Evolutionary conservation across 1,139 yeast genomes (phyloP), one percentile per base, ranked within the genome.

Genomic region (Taphrina betulina): DNA sequence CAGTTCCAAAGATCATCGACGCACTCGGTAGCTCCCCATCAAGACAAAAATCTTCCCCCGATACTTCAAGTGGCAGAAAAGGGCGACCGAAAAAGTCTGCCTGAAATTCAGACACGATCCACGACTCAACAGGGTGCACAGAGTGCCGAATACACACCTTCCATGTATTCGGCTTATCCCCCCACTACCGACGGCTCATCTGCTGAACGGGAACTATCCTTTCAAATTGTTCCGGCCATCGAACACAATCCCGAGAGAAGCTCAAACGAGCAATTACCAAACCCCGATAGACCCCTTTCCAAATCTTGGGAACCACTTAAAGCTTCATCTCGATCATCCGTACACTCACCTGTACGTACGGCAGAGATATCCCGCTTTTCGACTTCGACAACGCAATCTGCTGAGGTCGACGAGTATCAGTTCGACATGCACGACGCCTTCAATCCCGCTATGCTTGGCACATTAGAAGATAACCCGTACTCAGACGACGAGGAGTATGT

Each of bases 351-450:
- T 10, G 35, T 14, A 2, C 35, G 23, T 4, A 41, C 14, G 3
- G 23, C n/a, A 3, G 45, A 41, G 35, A 24, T 17, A 26, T 41
- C 45, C 3, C 19, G 45, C 3, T 41, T 41, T 17, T 41, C 45
- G 5, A 41, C 31, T 17, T 41, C 45, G 16, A 41, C 45, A 8
- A 28, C 19, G 2, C 45, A 41, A 16, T 20, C 29, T 14, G 5
- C 5, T 10, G 45, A 26, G n/a, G n/a, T n/a, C n/a, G n/a, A n/a
- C n/a, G 48, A 43, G 22, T 43, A 43, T 31, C 24, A 12, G 8
- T 43, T 43, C 19, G 48, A 43, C n/a, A 43, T 43, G 48, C 3
- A 33, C 14, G 48, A 43, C 19, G 8, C 28, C 12, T 43, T 43
- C 38, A 43, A 43, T 23, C 48, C 48, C 17, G 48, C 48, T 5